Evolutionary conservation across 352 stramenopile species (phyloP).

Genomic region (Phytophthora europaea): DNA sequence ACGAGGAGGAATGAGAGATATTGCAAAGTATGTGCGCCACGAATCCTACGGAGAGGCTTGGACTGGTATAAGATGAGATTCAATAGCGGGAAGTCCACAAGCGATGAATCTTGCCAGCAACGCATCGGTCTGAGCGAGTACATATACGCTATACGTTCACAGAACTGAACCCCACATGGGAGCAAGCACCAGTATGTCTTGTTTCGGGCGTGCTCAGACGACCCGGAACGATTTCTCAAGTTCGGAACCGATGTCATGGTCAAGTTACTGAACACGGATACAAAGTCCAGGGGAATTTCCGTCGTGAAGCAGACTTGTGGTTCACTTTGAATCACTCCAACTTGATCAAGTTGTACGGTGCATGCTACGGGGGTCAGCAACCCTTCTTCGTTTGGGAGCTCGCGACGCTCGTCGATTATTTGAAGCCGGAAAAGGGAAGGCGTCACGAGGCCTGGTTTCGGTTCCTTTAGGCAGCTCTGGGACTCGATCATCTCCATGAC

Average conservation of each 20-base stretch:
- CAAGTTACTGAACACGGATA: background rate
- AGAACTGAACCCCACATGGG: background rate
- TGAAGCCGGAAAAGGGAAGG: background rate
- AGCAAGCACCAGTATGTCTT: background rate
- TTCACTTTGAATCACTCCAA: slow-evolving; percentile 5
- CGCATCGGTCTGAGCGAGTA: background rate
- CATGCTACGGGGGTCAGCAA: background rate
- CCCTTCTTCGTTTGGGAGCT: slow-evolving; percentile 12
- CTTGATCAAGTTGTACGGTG: slow-evolving; percentile 2
- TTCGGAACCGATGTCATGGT: background rate
- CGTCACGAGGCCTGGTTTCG: background rate
- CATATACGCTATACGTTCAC: background rate
- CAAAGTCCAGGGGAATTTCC: background rate
- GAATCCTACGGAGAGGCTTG: background rate
- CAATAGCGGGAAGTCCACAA: background rate
- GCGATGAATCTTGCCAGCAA: background rate
- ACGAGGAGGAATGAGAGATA: background rate
- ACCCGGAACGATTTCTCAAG: background rate
- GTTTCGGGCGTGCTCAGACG: background rate
- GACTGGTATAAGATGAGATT: background rate
- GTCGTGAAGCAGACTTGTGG: background rate
- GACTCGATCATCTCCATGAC: slow-evolving; percentile 8
- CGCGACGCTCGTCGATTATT: background rate
- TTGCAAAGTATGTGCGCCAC: background rate
- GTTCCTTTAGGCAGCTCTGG: background rate